phyloP scores from a whole-genome alignment of 768 basidiomycete genomes.

The Boletus rubescentipes region DNA sequence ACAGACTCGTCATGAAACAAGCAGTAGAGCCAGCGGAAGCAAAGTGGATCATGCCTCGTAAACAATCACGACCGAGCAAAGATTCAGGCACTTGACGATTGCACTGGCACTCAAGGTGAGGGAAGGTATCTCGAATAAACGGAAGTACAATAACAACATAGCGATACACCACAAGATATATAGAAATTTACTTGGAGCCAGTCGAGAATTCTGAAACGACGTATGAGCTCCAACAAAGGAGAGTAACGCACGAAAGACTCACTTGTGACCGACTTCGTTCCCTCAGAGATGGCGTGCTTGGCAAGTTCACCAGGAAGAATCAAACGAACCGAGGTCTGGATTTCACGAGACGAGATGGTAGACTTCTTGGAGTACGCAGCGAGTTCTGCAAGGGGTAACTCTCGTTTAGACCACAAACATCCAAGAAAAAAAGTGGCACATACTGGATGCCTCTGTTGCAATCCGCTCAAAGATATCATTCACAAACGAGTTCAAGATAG shows the following conservation, averaged over 20 bases:
- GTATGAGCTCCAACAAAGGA: slow-evolving; percentile 4
- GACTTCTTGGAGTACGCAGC: slow-evolving; percentile 88
- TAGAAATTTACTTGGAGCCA: slow-evolving; percentile 47
- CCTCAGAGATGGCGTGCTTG: slow-evolving; percentile 88
- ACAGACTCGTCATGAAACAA: too few species aligned
- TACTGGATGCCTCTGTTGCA: slow-evolving; percentile 70
- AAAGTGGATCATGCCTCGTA: not conserved
- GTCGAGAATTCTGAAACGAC: slow-evolving; percentile 54
- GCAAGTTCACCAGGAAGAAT: slow-evolving; percentile 85
- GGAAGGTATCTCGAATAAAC: slow-evolving; percentile 33
- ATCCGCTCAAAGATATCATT: slow-evolving; percentile 85
- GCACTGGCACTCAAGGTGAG: not conserved
- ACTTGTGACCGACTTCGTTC: slow-evolving; percentile 74
- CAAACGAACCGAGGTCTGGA: slow-evolving; percentile 80
- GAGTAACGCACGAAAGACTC: slow-evolving; percentile 23
- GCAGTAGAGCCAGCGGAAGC: not conserved
- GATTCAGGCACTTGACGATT: not conserved
- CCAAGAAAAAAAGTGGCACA: slow-evolving; percentile 21
- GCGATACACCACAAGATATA: slow-evolving; percentile 31
- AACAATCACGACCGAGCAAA: too few species aligned
- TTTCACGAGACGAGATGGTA: slow-evolving; percentile 89
- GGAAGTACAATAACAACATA: slow-evolving; percentile 34
- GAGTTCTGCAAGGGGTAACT: slow-evolving; percentile 61
- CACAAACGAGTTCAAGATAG: slow-evolving; percentile 81
- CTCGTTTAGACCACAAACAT: not conserved